Conservation (phyloP, 345 rosid species). For the Punica granatum region DNA sequence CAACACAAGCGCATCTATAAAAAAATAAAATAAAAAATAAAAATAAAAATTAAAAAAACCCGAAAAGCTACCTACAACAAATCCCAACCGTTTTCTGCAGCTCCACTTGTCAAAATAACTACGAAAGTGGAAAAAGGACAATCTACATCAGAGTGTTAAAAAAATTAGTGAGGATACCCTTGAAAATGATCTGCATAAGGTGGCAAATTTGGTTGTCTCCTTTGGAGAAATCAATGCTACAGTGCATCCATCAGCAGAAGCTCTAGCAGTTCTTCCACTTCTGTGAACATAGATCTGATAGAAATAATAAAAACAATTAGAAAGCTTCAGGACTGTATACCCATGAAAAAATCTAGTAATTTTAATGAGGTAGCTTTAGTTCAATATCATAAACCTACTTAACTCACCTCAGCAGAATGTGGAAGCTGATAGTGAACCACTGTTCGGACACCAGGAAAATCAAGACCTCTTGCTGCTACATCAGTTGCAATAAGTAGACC, state of each 20-base stretch:
- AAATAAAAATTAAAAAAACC: too few relatives aligned
- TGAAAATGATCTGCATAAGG: constrained; percentile 82
- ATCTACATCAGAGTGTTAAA: background rate
- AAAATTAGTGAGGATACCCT: constrained; percentile 37
- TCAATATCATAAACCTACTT: background rate
- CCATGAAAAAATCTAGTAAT: background rate
- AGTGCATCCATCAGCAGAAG: constrained; percentile 89
- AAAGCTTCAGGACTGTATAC: constrained; percentile 5
- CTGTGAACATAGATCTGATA: constrained; percentile 90
- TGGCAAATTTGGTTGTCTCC: constrained; percentile 74
- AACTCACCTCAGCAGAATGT: constrained; percentile 82
- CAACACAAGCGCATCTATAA: too few relatives aligned
- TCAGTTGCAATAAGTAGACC: constrained; percentile 89
- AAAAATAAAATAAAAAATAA: too few relatives aligned
- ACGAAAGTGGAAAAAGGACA: background rate
- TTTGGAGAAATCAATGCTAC: constrained; percentile 73
- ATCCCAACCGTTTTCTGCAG: background rate
- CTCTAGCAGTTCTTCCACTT: constrained; percentile 98
- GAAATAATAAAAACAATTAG: background rate
- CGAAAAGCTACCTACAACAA: background rate
- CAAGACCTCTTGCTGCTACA: constrained; percentile 98
- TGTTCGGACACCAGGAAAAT: constrained; percentile 90
- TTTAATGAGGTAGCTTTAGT: background rate
- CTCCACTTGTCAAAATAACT: background rate
- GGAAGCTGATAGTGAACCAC: constrained; percentile 97